Evolutionary conservation across 768 basidiomycete genomes (phyloP).

Genomic region (Suillus paluster): DNA sequence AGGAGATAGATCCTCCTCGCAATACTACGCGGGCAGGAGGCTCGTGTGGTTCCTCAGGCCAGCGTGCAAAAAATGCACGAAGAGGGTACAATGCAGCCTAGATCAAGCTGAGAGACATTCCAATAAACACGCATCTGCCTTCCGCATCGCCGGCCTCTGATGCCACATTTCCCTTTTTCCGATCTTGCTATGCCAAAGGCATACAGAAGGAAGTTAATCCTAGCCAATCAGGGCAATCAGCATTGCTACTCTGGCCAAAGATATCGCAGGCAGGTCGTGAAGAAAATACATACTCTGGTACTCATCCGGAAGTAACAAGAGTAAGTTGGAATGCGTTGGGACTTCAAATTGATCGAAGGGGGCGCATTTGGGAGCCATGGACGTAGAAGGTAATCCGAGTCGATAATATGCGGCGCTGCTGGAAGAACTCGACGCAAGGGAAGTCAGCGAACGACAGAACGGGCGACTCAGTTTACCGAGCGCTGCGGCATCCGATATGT

Average conservation of each 20-base stretch:
- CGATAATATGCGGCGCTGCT: neutral
- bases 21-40: neutral
- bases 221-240: neutral
- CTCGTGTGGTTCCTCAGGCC: neutral
- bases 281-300: neutral
- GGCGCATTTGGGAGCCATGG: neutral
- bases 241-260: neutral
- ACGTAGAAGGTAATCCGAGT: neutral
- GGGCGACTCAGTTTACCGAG: neutral
- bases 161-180: neutral
- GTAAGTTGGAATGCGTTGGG: neutral
- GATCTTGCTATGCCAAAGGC: neutral
- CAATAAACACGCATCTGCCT: neutral
- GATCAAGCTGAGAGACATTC: neutral
- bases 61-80: neutral
- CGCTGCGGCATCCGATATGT: neutral
- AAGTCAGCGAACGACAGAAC: neutral
- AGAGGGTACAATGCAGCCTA: neutral
- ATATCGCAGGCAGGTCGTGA: neutral
- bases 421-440: neutral
- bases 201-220: neutral
- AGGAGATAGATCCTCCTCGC: neutral
- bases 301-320: neutral
- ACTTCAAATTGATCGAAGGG: neutral
- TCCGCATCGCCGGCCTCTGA: neutral